Evolutionary conservation across 169 alveolate species (phyloP), one percentile per base, ranked within the genome.

Genomic region (Plasmodium yoelii): DNA sequence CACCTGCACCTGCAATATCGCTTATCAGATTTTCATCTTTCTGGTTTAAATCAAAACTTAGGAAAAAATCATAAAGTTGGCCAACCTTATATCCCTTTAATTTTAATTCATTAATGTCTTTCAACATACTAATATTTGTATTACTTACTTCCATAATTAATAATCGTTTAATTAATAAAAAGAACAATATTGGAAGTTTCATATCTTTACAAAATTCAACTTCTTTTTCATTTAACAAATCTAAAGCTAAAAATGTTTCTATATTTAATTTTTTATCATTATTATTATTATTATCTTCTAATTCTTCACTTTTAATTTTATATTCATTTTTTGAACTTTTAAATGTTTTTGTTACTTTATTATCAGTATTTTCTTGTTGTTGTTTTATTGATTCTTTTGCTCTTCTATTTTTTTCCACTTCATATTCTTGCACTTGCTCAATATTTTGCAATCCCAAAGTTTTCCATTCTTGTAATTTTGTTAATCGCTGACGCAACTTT

Each of bases 381-480:
- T 82, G 80, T 39, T 82, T 82, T 44, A 67, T 47, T 7, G 69
- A 34, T 22, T 82, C 90, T 49, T 82, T 82, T 47, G 90, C 90
- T 70, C 90, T 55, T 60, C 90, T 67, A 60, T 61, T 82, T 60
- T 82, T 82, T 53, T 82, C 90, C 10, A 74, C 24, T 68, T 92
- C 72, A 73, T 93, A 61, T 63, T 92, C 95, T 60, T 89, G 92
- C 2, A 96, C 97, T 44, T 96, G 98, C n/a, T 94, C 96, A n/a
- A 94, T 87, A 28, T 95, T 95, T 69, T 96, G 95, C 18, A 96
- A 90, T 1, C 98, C 98, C 39, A 96, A 90, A 8, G 97, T 92
- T 59, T 94, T 95, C 98, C 98, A 96, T 68, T 94, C 96, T 75
- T 94, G 97, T 44, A 96, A 95, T 82, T 94, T 93, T 15, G 93